Conservation (phyloP, 106 monocot species). For the Triglochin maritima region DNA sequence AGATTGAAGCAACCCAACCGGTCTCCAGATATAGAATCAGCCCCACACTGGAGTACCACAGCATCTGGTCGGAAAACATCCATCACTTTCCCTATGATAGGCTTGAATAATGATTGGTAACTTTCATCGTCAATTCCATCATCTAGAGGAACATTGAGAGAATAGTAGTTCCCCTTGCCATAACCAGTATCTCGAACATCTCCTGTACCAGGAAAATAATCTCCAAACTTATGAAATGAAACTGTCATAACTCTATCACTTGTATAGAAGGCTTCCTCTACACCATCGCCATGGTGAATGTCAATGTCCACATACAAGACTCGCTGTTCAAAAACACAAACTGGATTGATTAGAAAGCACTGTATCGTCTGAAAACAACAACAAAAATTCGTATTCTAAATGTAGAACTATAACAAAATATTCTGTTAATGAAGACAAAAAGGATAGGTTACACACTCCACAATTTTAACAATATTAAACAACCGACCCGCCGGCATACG, state of each 20-base stretch:
- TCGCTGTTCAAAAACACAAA: conserved; percentile 15
- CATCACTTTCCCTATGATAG: conserved; percentile 27
- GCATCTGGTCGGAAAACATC: conserved; percentile 28
- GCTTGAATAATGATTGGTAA: conserved; percentile 22
- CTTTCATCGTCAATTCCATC: conserved; percentile 31
- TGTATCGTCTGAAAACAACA: neutral
- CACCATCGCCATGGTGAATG: conserved; percentile 33
- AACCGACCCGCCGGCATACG: too few relatives aligned
- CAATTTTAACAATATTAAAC: too few relatives aligned
- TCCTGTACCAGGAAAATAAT: conserved; percentile 30
- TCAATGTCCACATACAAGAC: conserved; percentile 33
- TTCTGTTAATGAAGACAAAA: neutral
- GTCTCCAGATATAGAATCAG: conserved; percentile 30
- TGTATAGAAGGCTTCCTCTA: conserved; percentile 29
- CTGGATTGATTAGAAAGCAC: neutral
- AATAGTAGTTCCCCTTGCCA: conserved; percentile 25
- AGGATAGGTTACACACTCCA: neutral
- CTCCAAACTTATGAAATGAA: conserved; percentile 28
- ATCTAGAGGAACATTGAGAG: conserved; percentile 26
- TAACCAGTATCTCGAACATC: conserved; percentile 20
- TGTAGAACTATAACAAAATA: neutral
- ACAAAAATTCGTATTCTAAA: neutral
- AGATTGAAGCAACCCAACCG: conserved; percentile 25
- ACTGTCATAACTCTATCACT: conserved; percentile 32
- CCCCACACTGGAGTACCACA: conserved; percentile 30